A percentile compares a stretch with the other conserved stretches of the same genome.
Evolutionary conservation across 2,329 filamentous ascomycete species (phyloP).

Genomic region (Gaeumannomyces tritici): DNA sequence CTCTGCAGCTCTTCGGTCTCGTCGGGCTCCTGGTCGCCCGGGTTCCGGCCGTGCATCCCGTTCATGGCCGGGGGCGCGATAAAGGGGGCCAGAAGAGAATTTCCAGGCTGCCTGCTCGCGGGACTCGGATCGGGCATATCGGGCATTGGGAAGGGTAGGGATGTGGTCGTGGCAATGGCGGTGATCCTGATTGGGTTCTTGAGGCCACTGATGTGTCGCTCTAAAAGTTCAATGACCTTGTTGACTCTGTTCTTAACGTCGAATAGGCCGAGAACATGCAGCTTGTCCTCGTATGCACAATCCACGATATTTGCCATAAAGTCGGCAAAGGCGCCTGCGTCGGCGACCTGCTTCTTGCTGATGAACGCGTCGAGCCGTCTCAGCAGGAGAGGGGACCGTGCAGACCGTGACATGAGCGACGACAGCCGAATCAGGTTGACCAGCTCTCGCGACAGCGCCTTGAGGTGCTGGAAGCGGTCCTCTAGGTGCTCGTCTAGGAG

Average conservation of each 20-base stretch:
- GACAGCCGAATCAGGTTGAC: slow-evolving; percentile 77
- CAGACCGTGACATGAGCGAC: slow-evolving; percentile 66
- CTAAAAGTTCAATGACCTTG: slow-evolving; percentile 74
- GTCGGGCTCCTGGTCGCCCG: slow-evolving; percentile 59
- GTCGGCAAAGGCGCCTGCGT: slow-evolving; percentile 81
- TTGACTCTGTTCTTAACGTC: slow-evolving; percentile 70
- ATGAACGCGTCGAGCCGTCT: slow-evolving; percentile 84
- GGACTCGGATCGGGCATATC: slow-evolving; percentile 35
- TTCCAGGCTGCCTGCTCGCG: slow-evolving; percentile 3
- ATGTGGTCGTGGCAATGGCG: slow-evolving; percentile 56
- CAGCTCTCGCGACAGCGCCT: slow-evolving; percentile 77
- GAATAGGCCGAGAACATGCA: slow-evolving; percentile 74
- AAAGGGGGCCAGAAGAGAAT: slow-evolving; percentile 9
- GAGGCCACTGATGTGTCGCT: slow-evolving; percentile 71
- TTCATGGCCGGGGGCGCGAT: slow-evolving; percentile 12
- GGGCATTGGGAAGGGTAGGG: slow-evolving; percentile 44
- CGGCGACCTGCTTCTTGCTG: slow-evolving; percentile 65
- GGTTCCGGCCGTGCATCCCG: slow-evolving; percentile 13
- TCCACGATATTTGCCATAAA: slow-evolving; percentile 95
- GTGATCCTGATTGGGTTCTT: slow-evolving; percentile 85
- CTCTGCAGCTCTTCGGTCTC: slow-evolving; percentile 89
- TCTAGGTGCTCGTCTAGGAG: slow-evolving; percentile 41
- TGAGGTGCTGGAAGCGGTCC: slow-evolving; percentile 69
- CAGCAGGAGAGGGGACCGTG: slow-evolving; percentile 74
- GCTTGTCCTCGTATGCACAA: slow-evolving; percentile 80